These are phyloP conservation scores for Metschnikowia shivogae DNA, from an alignment of 805 yeast genomes.

Conservation along the genomic window DNA sequence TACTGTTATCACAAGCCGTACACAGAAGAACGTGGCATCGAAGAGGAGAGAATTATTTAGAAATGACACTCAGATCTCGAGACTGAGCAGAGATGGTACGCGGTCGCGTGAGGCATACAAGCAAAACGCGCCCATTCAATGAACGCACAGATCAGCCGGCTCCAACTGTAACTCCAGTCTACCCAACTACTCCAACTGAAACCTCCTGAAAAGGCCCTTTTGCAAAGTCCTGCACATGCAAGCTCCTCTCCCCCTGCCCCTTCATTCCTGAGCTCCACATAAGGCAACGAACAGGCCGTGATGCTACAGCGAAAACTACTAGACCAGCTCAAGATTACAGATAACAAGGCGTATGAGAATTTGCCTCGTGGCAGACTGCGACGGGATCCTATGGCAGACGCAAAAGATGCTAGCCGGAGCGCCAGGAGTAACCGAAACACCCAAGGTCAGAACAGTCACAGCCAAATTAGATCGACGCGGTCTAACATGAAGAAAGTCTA, in stretches of 20 bases:
- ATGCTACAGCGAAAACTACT: conserved; percentile 12
- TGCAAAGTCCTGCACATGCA: background rate
- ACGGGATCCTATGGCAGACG: conserved; percentile 1
- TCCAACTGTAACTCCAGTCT: background rate
- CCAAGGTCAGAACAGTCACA: background rate
- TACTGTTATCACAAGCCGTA: background rate
- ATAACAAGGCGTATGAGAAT: conserved; percentile 17
- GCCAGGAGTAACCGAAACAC: background rate
- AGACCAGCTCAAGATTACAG: conserved; percentile 17
- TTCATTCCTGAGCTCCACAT: background rate
- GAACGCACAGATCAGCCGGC: background rate
- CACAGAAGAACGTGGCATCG: background rate
- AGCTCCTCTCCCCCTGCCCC: background rate
- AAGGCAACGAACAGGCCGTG: conserved; percentile 1
- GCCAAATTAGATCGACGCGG: background rate
- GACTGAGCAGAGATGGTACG: no score
- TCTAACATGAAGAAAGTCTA: background rate
- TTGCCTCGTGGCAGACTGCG: conserved; percentile 15
- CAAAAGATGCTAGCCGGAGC: background rate
- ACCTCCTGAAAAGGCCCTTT: no score
- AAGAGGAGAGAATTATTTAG: background rate
- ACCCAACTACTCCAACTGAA: background rate
- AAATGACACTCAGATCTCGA: background rate
- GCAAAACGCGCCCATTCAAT: conserved; percentile 4
- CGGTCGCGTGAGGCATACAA: conserved; percentile 5